Base-by-base conservation (phyloP, 805 yeast species). In the Saccharomycopsis vini region DNA sequence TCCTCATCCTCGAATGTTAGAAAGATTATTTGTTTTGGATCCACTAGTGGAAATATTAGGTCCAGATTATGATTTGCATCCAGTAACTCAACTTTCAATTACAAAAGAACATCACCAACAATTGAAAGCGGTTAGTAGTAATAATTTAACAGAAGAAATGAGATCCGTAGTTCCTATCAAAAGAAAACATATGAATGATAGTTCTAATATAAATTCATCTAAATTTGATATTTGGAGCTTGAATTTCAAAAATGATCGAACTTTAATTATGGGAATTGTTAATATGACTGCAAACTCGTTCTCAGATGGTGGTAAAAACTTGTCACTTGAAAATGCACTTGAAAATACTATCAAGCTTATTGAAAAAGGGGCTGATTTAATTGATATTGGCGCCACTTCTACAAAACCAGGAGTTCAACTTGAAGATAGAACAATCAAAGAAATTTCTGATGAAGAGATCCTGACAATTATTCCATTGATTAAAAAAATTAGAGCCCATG, bases 251-350 rank as follows among this genome's bases (percentile, higher is more conserved):
- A 62, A 68, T 35, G 60, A 64, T 3, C 57, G 67, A 5, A 86
- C 97, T 0, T 62, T 69, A 41, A 58, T 88, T 36, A 92, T 92
- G 98, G 92, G 87, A 1, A 80, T 92, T 39, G 62, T 92, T 50
- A 92, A 92, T 55, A 72, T 82, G 18, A 92, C 98, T 0, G 95
- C 97, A 0, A 97, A 92, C 61, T 88, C 96, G 1, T 92, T 92
- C 58, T 84, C 95, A 36, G 98, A 92, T 61, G 97, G 95, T 2
- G 87, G 92, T 1, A 56, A 56, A 15, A 56, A 66, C 24, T 54
- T 65, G 1, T 56, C 66, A 5, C 30, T 69, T 0, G 69, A 62
- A 0, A 60, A 62, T 9, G 68, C 78, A 2, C 56, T 80, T 22
- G 55, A 53, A 0, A 62, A 65, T 20, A 82, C 81, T 0, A 57